Evolutionary conservation across 768 basidiomycete species (phyloP).

Genomic region (Boletus sensibilis): DNA sequence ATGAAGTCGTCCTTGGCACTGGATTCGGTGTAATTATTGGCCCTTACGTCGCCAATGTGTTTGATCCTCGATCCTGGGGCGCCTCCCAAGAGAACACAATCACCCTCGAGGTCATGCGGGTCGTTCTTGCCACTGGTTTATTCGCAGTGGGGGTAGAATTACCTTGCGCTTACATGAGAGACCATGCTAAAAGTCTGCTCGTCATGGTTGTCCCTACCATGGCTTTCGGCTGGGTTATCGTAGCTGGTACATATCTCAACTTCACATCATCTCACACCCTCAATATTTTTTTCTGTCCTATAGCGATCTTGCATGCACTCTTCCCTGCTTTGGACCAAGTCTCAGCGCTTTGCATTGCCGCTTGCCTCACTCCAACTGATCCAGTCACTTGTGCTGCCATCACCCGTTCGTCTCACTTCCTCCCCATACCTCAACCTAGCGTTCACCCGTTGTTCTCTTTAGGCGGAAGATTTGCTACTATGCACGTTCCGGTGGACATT

Average conservation of each 20-base stretch:
- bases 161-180: conserved; percentile 77
- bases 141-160: conserved; percentile 96
- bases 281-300: neutral
- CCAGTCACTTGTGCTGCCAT: conserved; percentile 89
- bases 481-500: conserved; percentile 71
- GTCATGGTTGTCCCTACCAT: conserved; percentile 79
- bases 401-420: conserved; percentile 46
- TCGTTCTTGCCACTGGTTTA: conserved; percentile 88
- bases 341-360: conserved; percentile 81
- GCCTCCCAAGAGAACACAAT: conserved; percentile 50
- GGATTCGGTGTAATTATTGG: conserved; percentile 60
- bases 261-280: neutral
- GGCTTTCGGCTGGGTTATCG: conserved; percentile 82
- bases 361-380: conserved; percentile 92
- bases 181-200: conserved; percentile 70
- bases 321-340: conserved; percentile 72
- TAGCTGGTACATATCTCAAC: conserved; percentile 49
- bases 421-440: neutral
- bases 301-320: conserved; percentile 65
- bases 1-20: conserved; percentile 92
- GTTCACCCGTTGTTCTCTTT: neutral
- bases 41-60: conserved; percentile 66
- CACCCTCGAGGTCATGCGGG: conserved; percentile 82
- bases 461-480: conserved; percentile 71
- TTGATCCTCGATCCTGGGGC: conserved; percentile 82